A percentile compares a stretch with the other conserved stretches of the same genome.
Evolutionary conservation across 164 flowering plant species (phyloP).

Genomic region (Liquidambar formosana): DNA sequence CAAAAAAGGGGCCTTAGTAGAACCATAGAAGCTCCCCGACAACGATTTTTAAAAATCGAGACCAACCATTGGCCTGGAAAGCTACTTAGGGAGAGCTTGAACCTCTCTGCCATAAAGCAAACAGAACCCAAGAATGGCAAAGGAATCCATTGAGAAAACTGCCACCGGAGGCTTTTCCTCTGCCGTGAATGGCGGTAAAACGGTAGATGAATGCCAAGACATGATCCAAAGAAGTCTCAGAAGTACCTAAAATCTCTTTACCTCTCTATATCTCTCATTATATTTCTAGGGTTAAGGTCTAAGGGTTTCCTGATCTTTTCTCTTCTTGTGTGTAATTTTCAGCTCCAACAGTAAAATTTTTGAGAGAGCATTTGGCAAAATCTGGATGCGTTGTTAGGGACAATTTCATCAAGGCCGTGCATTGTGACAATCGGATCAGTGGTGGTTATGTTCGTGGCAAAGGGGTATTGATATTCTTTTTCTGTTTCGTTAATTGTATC

Average conservation of each 20-base stretch:
- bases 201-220: slow-evolving; percentile 64
- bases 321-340: background rate
- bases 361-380: slow-evolving; percentile 76
- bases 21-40: too few relatives aligned
- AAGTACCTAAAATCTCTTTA: slow-evolving; percentile 41
- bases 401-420: slow-evolving; percentile 71
- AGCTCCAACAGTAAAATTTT: slow-evolving; percentile 83
- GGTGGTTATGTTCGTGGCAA: slow-evolving; percentile 77
- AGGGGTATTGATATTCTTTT: slow-evolving; percentile 50
- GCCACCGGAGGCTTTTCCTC: slow-evolving; percentile 21
- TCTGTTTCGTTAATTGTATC: background rate
- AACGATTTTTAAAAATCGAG: too few relatives aligned
- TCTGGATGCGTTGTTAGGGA: slow-evolving; percentile 67
- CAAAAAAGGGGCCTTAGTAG: too few relatives aligned
- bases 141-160: slow-evolving; percentile 14
- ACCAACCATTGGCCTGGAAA: too few relatives aligned
- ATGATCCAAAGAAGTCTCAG: slow-evolving; percentile 71
- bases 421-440: slow-evolving; percentile 43
- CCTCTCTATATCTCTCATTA: background rate
- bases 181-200: slow-evolving; percentile 36
- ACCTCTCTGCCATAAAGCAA: background rate
- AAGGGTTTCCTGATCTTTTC: slow-evolving; percentile 7
- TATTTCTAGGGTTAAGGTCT: background rate
- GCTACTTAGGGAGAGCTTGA: background rate
- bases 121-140: slow-evolving; percentile 21